These are phyloP conservation scores for Penicillium robsamsonii DNA, from an alignment of 495 filamentous ascomycete genomes.

Conservation along the genomic window DNA sequence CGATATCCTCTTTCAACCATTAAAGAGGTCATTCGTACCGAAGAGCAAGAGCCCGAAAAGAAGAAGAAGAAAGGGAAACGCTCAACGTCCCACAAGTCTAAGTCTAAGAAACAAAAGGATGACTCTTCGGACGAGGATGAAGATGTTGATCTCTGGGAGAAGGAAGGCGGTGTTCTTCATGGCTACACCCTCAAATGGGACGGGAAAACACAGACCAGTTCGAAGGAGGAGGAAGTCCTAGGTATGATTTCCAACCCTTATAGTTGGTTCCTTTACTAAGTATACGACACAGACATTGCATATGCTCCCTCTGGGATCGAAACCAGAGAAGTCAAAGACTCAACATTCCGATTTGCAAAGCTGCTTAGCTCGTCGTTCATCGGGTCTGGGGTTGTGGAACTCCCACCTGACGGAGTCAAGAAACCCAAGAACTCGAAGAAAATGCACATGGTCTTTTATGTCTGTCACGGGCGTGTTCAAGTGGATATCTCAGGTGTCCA, in stretches of 20 bases:
- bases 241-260: slow-evolving; percentile 36
- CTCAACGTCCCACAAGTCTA: slow-evolving; percentile 33
- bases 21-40: slow-evolving; percentile 71
- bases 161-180: slow-evolving; percentile 53
- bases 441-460: slow-evolving; percentile 96
- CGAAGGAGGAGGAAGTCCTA: slow-evolving; percentile 56
- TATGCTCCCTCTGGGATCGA: slow-evolving; percentile 72
- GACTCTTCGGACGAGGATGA: slow-evolving; percentile 49
- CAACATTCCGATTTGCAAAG: slow-evolving; percentile 82
- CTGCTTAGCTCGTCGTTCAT: slow-evolving; percentile 80
- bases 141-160: slow-evolving; percentile 59
- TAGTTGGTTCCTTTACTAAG: slow-evolving; percentile 15
- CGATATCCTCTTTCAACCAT: slow-evolving; percentile 62
- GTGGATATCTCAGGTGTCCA: slow-evolving; percentile 69
- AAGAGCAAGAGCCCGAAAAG: slow-evolving; percentile 53
- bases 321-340: slow-evolving; percentile 69
- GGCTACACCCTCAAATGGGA: slow-evolving; percentile 61
- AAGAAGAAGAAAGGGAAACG: slow-evolving; percentile 31
- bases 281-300: slow-evolving; percentile 57
- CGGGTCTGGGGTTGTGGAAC: slow-evolving; percentile 81
- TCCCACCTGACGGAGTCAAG: slow-evolving; percentile 79
- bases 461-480: slow-evolving; percentile 73
- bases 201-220: slow-evolving; percentile 45
- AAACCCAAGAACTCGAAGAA: slow-evolving; percentile 83
- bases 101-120: slow-evolving; percentile 35